phyloP scores from a whole-genome alignment of 2,329 filamentous ascomycete genomes.

The Pseudocercospora fuligena region DNA sequence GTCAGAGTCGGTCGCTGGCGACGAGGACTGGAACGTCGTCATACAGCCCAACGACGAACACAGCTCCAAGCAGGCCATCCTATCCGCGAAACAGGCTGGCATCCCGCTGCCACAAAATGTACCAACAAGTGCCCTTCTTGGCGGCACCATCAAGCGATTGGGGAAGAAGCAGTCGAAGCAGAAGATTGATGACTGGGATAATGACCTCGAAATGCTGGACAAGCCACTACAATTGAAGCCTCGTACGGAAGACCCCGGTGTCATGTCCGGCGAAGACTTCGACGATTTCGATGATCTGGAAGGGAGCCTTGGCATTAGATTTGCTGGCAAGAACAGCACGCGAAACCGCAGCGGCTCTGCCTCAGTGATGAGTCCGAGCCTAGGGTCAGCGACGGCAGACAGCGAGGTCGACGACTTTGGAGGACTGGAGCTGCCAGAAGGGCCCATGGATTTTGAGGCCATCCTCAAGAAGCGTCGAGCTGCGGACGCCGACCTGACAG shows the following conservation, averaged over 20 bases:
- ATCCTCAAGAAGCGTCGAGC: slow-evolving; percentile 74
- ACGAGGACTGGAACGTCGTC: slow-evolving; percentile 88
- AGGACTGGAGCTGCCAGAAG: slow-evolving; percentile 82
- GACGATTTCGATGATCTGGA: slow-evolving; percentile 94
- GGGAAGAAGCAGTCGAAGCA: slow-evolving; percentile 60
- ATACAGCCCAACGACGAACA: slow-evolving; percentile 83
- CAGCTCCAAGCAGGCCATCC: slow-evolving; percentile 82
- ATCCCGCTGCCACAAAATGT: slow-evolving; percentile 89
- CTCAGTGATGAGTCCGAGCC: slow-evolving; percentile 88
- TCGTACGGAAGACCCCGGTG: slow-evolving; percentile 38
- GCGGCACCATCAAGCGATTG: slow-evolving; percentile 89
- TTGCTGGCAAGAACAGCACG: slow-evolving; percentile 76
- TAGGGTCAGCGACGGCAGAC: slow-evolving; percentile 90
- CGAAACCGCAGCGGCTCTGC: slow-evolving; percentile 83
- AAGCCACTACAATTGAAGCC: slow-evolving; percentile 50
- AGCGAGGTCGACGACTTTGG: slow-evolving; percentile 93
- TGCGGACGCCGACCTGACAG: slow-evolving; percentile 45
- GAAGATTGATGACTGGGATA: slow-evolving; percentile 56
- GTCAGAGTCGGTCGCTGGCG: slow-evolving; percentile 70
- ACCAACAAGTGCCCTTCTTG: slow-evolving; percentile 84
- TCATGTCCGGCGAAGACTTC: slow-evolving; percentile 43
- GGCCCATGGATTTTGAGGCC: slow-evolving; percentile 80
- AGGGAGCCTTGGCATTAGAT: slow-evolving; percentile 87
- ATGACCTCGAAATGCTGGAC: slow-evolving; percentile 54
- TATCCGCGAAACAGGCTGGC: slow-evolving; percentile 83